Evolutionary conservation across 1,284 basidiomycete genomes (phyloP), one percentile per base, ranked within the genome.

Genomic region (Cryptococcus wingfieldii): DNA sequence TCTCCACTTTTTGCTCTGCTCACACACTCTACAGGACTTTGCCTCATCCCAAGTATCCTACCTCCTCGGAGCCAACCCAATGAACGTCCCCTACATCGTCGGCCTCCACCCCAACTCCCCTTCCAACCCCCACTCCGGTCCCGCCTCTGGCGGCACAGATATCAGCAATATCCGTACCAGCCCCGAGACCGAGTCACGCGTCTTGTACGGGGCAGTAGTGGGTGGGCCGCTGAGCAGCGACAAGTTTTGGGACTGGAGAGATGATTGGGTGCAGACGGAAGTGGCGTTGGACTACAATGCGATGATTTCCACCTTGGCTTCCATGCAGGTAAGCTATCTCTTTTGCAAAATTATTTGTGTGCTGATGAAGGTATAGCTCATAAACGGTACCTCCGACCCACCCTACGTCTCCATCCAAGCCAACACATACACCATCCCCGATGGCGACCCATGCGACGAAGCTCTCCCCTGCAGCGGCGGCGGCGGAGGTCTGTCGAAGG

Each of bases 31-130:
- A 10, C 10, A 88, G 83, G 72, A 78, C 27, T 91, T 87, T 65
- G 88, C 89, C 0, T 81, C 86, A 65, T 76, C 75, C 45, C 92
- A 96, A 73, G 66, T 94, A 25, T 82, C 88, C 68, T 97, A 96
- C 70, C 80, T 81, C 5, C 80, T 96, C 2, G 93, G 93, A 10
- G 34, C 63, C 9, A 65, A 64, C 48, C 61, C 62, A 7, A 60
- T 62, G 58, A 64, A 61, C 74, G 75, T 69, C 25, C 68, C 71
- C 14, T 77, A 77, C 60, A 50, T 77, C 31, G 90, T 94, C 25
- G 91, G 92, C 38, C 79, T 82, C 52, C 90, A 94, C 73, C 89
- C 90, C 4, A 95, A 95, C 76, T 88, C 90, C 19, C 90, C 92
- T 0, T 76, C 82, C 48, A 95, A 94, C 72, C 91, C 92, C 0